Evolutionary conservation across 371 early-diverging fungal genomes (phyloP).

Genomic region (Dinochytrium kinnereticum): DNA sequence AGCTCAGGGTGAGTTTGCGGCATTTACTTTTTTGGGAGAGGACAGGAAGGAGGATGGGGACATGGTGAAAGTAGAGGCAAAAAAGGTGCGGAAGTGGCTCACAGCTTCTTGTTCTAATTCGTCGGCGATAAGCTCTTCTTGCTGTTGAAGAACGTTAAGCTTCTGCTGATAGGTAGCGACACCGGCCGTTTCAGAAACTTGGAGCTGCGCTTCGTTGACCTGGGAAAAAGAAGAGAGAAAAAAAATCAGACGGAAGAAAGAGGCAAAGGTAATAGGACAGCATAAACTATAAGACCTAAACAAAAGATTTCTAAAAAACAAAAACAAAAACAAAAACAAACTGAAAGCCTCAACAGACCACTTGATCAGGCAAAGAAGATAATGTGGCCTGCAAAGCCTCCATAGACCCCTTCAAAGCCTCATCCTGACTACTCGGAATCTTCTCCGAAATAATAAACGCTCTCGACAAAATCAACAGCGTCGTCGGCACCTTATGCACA

Average conservation of each 20-base stretch:
- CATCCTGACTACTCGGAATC: constrained; percentile 59
- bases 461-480: constrained; percentile 88
- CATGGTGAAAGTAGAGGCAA: neutral
- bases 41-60: too few relatives aligned
- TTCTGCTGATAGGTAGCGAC: constrained; percentile 91
- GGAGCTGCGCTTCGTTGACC: constrained; percentile 66
- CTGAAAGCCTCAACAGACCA: constrained; percentile 57
- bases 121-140: constrained; percentile 93
- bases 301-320: neutral
- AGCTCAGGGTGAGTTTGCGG: too few relatives aligned
- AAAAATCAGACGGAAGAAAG: neutral
- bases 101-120: constrained; percentile 66
- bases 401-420: constrained; percentile 50
- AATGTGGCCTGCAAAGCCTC: constrained; percentile 95
- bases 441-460: constrained; percentile 83
- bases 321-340: constrained; percentile 18
- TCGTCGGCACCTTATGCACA: constrained; percentile 89
- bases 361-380: constrained; percentile 86
- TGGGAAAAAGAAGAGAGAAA: neutral
- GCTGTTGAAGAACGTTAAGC: constrained; percentile 90
- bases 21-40: too few relatives aligned
- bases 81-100: constrained; percentile 2
- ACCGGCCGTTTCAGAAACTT: constrained; percentile 86
- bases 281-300: neutral
- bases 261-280: too few relatives aligned